Conservation (phyloP, 2,329 filamentous ascomycete species). For the Aspergillus hortae region DNA sequence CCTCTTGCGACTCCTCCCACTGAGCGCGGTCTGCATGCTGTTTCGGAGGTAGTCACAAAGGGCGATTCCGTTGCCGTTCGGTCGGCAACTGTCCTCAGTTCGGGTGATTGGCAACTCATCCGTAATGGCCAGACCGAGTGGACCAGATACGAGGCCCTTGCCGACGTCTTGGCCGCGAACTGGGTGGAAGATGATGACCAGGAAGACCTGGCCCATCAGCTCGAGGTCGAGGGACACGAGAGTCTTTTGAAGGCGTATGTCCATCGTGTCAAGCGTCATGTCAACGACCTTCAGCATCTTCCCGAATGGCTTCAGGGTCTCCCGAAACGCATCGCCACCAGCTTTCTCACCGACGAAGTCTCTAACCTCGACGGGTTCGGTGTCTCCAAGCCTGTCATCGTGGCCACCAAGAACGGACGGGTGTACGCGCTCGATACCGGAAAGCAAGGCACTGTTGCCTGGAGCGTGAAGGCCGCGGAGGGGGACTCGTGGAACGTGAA, state of each 20-base stretch:
- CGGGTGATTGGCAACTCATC: slow-evolving; percentile 75
- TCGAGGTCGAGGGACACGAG: slow-evolving; percentile 82
- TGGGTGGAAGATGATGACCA: slow-evolving; percentile 75
- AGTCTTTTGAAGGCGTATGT: slow-evolving; percentile 79
- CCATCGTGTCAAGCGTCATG: slow-evolving; percentile 78
- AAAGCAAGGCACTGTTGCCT: slow-evolving; percentile 68
- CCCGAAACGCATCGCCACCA: slow-evolving; percentile 64
- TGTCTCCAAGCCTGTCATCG: slow-evolving; percentile 78
- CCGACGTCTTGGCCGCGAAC: slow-evolving; percentile 72
- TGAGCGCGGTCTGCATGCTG: slow-evolving; percentile 60
- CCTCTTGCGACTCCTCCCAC: slow-evolving; percentile 48
- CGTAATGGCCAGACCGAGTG: slow-evolving; percentile 78
- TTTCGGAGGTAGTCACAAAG: slow-evolving; percentile 79
- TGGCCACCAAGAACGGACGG: slow-evolving; percentile 75
- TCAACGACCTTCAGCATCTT: slow-evolving; percentile 68
- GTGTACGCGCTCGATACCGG: slow-evolving; percentile 77
- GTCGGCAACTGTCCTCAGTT: slow-evolving; percentile 63
- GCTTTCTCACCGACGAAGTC: slow-evolving; percentile 55
- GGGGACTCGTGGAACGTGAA: slow-evolving; percentile 64
- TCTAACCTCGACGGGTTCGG: slow-evolving; percentile 64
- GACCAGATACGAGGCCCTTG: slow-evolving; percentile 77
- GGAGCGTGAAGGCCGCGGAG: slow-evolving; percentile 66
- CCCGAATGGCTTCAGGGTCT: slow-evolving; percentile 69
- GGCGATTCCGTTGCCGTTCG: slow-evolving; percentile 71
- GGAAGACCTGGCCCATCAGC: slow-evolving; percentile 71